Conservation (phyloP, 148 eudicot species). For the Chenopodium suecicum region DNA sequence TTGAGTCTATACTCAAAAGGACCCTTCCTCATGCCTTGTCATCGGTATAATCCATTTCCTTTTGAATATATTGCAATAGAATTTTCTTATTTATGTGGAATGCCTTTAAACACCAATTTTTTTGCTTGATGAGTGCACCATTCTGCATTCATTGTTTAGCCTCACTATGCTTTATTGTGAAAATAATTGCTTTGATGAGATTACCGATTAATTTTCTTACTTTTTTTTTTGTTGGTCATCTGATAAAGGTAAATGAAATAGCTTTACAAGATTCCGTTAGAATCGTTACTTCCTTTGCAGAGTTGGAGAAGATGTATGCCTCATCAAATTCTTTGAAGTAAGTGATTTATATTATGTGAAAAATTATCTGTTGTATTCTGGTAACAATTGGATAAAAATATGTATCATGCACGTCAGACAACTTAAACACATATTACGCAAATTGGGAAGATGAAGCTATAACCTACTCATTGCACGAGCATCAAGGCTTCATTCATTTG, state of each 20-base stretch:
- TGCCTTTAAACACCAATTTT: neutral
- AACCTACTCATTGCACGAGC: neutral
- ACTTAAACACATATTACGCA: neutral
- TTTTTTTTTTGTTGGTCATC: conserved; percentile 1
- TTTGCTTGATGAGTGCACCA: neutral
- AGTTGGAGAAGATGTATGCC: conserved; percentile 66
- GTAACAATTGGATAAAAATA: neutral
- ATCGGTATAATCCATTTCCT: conserved; percentile 46
- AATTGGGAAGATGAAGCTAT: conserved; percentile 2
- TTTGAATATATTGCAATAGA: neutral
- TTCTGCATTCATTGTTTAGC: neutral
- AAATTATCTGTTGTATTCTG: neutral
- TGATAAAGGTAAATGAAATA: conserved; percentile 63
- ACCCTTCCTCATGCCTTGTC: conserved; percentile 98
- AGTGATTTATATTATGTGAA: conserved; percentile 9
- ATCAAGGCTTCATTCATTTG: neutral
- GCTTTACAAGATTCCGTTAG: conserved; percentile 82
- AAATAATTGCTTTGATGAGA: neutral
- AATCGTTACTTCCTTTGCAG: conserved; percentile 67
- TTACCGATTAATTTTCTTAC: neutral
- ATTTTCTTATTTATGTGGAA: neutral
- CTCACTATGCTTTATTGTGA: conserved; percentile 1
- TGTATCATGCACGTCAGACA: neutral
- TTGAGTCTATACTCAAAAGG: conserved; percentile 84
- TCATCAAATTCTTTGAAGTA: conserved; percentile 64